Evolutionary conservation across 306 rosid species (phyloP).

Genomic region (Corylus americana): DNA sequence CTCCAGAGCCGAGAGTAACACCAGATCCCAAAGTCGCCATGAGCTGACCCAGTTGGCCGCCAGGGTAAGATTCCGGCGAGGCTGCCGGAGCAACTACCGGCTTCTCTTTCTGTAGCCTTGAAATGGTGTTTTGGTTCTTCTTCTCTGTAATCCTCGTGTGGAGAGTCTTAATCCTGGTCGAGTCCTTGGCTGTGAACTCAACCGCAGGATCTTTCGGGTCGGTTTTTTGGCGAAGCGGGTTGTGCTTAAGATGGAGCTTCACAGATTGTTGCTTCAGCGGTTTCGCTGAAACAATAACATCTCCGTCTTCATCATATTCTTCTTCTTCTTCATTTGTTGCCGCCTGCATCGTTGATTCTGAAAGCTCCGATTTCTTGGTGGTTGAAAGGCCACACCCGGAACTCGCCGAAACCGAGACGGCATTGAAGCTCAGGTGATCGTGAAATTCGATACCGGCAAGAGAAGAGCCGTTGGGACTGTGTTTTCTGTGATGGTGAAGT

Average conservation of each 20-base stretch:
- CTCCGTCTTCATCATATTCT: constrained; percentile 21
- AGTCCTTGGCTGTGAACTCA: constrained; percentile 62
- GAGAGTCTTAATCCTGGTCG: constrained; percentile 76
- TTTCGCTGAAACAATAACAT: constrained; percentile 8
- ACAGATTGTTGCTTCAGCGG: constrained; percentile 44
- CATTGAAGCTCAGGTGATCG: constrained; percentile 60
- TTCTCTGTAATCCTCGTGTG: constrained; percentile 62
- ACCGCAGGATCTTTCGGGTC: constrained; percentile 49
- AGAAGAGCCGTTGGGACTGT: constrained; percentile 56
- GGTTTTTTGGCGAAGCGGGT: constrained; percentile 30
- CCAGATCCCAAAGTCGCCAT: constrained; percentile 93
- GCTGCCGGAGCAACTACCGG: constrained; percentile 36
- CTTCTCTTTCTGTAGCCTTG: constrained; percentile 51
- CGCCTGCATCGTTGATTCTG: constrained; percentile 28
- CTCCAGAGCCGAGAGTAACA: constrained; percentile 95
- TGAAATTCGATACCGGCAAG: constrained; percentile 69
- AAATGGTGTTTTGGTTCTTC: constrained; percentile 77
- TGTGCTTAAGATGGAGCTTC: constrained; percentile 68
- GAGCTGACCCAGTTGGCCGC: constrained; percentile 53
- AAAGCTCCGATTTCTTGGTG: constrained; percentile 28
- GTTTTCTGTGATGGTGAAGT: constrained; percentile 35
- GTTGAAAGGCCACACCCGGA: constrained; percentile 53
- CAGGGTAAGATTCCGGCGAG: constrained; percentile 43
- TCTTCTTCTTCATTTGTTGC: constrained; percentile 13
- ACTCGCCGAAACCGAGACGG: constrained; percentile 53